Percentiles rank a stretch among this genome's conserved stretches.
phyloP scores from a whole-genome alignment of 2,329 filamentous ascomycete genomes.

The Mycosphaerella sp. region DNA sequence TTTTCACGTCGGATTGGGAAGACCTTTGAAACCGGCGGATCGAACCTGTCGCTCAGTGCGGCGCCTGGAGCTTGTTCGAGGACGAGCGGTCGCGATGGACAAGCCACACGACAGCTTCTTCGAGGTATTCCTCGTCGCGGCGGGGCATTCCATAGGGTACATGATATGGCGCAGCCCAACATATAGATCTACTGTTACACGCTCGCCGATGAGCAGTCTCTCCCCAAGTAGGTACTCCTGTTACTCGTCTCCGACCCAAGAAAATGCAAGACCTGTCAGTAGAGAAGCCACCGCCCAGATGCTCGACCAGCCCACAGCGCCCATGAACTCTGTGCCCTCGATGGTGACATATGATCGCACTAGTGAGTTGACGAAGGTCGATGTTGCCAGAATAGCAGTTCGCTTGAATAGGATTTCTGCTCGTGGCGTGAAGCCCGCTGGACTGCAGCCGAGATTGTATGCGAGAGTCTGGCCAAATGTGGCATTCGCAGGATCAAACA shows the following conservation, averaged over 20 bases:
- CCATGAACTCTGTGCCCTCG: conserved; percentile 60
- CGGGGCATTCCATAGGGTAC: conserved; percentile 1
- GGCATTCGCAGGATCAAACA: conserved; percentile 60
- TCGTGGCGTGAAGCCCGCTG: conserved; percentile 62
- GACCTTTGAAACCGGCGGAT: too few relatives aligned
- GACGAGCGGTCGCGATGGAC: too few relatives aligned
- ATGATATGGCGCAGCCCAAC: neutral
- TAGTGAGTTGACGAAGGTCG: conserved; percentile 50
- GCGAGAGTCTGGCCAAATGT: conserved; percentile 62
- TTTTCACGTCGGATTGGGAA: too few relatives aligned
- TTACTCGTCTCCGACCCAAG: conserved; percentile 43
- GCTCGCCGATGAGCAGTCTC: neutral
- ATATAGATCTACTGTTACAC: conserved; percentile 5
- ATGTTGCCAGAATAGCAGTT: conserved; percentile 44
- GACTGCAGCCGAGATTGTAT: conserved; percentile 55
- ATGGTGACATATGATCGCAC: conserved; percentile 62
- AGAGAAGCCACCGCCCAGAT: conserved; percentile 66
- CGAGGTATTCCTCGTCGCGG: too few relatives aligned
- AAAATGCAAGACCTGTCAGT: conserved; percentile 53
- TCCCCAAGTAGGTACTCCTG: neutral
- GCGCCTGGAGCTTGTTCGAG: too few relatives aligned
- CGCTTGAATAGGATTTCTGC: conserved; percentile 55
- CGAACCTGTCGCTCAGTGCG: too few relatives aligned
- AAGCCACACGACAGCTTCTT: too few relatives aligned
- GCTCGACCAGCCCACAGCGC: conserved; percentile 64